A percentile compares a stretch with the other conserved stretches of the same genome.
These are phyloP conservation scores for Pleomassaria siparia DNA, from an alignment of 2,329 filamentous ascomycete genomes.

Conservation along the genomic window DNA sequence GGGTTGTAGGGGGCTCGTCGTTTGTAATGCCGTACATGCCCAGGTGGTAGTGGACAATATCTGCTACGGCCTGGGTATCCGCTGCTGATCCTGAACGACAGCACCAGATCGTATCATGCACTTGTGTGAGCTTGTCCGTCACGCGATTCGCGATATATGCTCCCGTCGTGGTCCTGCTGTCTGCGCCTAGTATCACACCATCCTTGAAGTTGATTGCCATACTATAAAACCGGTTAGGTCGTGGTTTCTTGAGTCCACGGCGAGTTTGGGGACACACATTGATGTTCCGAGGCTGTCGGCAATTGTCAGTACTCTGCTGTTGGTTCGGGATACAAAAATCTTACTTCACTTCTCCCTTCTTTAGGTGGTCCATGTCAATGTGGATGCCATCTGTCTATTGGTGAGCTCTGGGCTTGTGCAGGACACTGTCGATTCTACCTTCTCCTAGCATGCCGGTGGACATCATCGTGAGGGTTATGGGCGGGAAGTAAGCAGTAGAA, in stretches of 20 bases:
- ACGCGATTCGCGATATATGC: slow-evolving; percentile 99
- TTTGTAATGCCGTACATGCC: slow-evolving; percentile 90
- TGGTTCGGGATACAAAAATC: slow-evolving; percentile 34
- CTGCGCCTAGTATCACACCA: slow-evolving; percentile 95
- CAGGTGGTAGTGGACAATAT: slow-evolving; percentile 96
- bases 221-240: slow-evolving; percentile 51
- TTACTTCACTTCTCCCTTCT: slow-evolving; percentile 99
- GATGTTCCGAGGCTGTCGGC: slow-evolving; percentile 82
- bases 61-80: slow-evolving; percentile 95
- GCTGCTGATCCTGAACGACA: slow-evolving; percentile 96
- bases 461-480: slow-evolving; percentile 26
- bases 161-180: slow-evolving; percentile 95
- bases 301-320: slow-evolving; percentile 21
- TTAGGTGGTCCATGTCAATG: slow-evolving; percentile 96
- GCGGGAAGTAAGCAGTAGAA: not conserved
- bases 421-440: slow-evolving; percentile 26
- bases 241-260: slow-evolving; percentile 11
- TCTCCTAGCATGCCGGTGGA: slow-evolving; percentile 42
- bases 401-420: slow-evolving; percentile 27
- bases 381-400: slow-evolving; percentile 87
- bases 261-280: slow-evolving; percentile 65
- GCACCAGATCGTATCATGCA: slow-evolving; percentile 99
- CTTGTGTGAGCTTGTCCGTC: slow-evolving; percentile 97
- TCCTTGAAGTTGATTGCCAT: slow-evolving; percentile 99
- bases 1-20: slow-evolving; percentile 86